phyloP scores from a whole-genome alignment of 1,139 yeast species.

The Candida tropicalis region DNA sequence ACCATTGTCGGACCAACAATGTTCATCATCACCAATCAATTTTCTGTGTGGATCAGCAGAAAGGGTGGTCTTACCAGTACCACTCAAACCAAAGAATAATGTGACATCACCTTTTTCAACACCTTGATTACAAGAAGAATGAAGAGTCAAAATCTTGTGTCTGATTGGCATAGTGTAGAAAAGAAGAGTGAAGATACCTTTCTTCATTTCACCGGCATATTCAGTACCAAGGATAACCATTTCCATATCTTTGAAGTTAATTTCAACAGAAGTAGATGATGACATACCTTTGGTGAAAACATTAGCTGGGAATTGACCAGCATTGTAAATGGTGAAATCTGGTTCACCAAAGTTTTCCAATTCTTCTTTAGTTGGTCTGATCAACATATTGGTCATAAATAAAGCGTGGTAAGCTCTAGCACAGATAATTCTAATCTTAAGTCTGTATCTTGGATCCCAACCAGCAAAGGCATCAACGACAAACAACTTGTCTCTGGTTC shows the following conservation, averaged over 20 bases:
- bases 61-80: conserved; percentile 97
- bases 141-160: conserved; percentile 89
- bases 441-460: conserved; percentile 98
- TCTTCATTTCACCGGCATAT: conserved; percentile 99
- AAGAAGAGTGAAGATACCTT: conserved; percentile 99
- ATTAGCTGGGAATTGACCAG: conserved; percentile 99
- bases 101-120: conserved; percentile 75
- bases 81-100: conserved; percentile 93
- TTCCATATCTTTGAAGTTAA: conserved; percentile 97
- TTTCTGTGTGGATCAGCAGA: conserved; percentile 95
- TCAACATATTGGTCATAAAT: conserved; percentile 98
- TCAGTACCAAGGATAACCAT: conserved; percentile 98
- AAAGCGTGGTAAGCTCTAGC: conserved; percentile 98
- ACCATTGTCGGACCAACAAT: conserved; percentile 98
- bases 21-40: conserved; percentile 98
- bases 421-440: conserved; percentile 95
- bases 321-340: conserved; percentile 97
- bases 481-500: conserved; percentile 93
- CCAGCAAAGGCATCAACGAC: conserved; percentile 98
- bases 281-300: conserved; percentile 98
- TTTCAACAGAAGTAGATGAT: conserved; percentile 92
- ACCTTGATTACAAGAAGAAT: conserved; percentile 96
- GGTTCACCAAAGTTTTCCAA: conserved; percentile 92
- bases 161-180: conserved; percentile 97
- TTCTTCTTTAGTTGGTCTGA: conserved; percentile 92